Base-by-base conservation (phyloP, 2,329 filamentous ascomycete genomes). In the Sphaerostilbella broomeana region DNA sequence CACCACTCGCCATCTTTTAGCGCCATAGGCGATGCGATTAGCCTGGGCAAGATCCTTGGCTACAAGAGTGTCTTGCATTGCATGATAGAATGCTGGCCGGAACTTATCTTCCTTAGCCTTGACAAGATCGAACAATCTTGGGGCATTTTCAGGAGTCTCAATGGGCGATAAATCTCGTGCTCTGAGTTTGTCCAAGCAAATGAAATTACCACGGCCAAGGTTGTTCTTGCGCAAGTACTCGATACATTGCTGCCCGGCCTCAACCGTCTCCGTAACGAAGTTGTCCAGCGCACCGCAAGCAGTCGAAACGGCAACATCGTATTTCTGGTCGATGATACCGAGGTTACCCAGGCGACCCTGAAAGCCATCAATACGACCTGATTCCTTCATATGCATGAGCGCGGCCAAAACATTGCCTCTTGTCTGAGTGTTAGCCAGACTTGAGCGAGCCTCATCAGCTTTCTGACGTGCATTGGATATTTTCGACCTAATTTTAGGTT, bases 201-300 rank as follows among this genome's bases (percentile, higher is more conserved):
- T 97, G 60, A 98, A 97, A 65, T 95, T 95, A 44, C 89, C 92
- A 52, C 94, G 81, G 10, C 92, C 92, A 4, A 98, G 79, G 51
- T 95, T 95, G 53, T 95, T 98, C 70, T 97, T 98, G 40, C 92
- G 81, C 10, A 98, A 73, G 56, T 98, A 92, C 57, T 97, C 92
- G 47, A 98, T 97, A 61, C 94, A 98, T 59, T 97, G 89, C 62
- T 98, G 92, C 48, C 89, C 92, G 43, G 88, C 86, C 54, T 97
- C 92, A 11, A 97, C 90, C 1, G 86, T 89, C 53, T 97, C 92
- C 1, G 94, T 94, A 8, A 98, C 90, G 62, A 98, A 89, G 57
- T 97, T 95, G 62, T 98, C 87, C 8, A 98, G 76, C 3, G 84
- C 76, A 31, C 86, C 81, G 51, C 92, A 97, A 9, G 92, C 94